Evolutionary conservation across 805 yeast species (phyloP).

Genomic region (Lipomyces spencermartinsiae): DNA sequence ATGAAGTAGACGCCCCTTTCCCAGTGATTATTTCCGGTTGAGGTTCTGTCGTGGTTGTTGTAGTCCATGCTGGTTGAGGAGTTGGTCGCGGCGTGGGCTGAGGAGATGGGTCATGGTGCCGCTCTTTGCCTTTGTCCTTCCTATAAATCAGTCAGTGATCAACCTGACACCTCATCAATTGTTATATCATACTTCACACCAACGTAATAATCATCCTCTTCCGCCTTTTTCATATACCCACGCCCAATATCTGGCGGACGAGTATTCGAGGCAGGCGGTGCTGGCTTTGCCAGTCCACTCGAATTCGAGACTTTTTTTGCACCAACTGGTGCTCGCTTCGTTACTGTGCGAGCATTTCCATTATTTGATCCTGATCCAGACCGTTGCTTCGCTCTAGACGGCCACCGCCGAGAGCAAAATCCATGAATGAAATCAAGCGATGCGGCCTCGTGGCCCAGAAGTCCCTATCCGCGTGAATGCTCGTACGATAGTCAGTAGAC

Average conservation of each 20-base stretch:
- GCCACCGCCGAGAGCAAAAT: constrained; percentile 36
- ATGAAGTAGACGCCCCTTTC: neutral
- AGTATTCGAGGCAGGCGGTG: constrained; percentile 8
- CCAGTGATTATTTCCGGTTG: neutral
- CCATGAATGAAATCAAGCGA: constrained; percentile 37
- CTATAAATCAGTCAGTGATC: neutral
- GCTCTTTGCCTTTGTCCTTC: neutral
- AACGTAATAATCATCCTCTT: constrained; percentile 5
- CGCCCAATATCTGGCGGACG: constrained; percentile 14
- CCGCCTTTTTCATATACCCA: constrained; percentile 15
- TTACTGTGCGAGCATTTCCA: neutral
- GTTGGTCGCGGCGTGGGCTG: constrained; percentile 4
- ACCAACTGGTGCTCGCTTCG: constrained; percentile 3
- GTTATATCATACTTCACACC: constrained; percentile 12
- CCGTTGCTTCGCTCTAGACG: constrained; percentile 11
- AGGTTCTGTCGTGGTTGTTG: neutral
- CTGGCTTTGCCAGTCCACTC: constrained; percentile 7
- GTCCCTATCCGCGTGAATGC: constrained; percentile 21
- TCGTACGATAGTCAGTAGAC: neutral
- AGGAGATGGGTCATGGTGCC: constrained; percentile 7
- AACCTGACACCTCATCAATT: neutral
- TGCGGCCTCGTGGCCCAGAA: constrained; percentile 33
- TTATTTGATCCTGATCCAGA: constrained; percentile 6
- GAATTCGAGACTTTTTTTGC: constrained; percentile 1
- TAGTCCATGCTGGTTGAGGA: constrained; percentile 2